Conservation (phyloP, 345 rosid genomes). For the Lepidium didymum region DNA sequence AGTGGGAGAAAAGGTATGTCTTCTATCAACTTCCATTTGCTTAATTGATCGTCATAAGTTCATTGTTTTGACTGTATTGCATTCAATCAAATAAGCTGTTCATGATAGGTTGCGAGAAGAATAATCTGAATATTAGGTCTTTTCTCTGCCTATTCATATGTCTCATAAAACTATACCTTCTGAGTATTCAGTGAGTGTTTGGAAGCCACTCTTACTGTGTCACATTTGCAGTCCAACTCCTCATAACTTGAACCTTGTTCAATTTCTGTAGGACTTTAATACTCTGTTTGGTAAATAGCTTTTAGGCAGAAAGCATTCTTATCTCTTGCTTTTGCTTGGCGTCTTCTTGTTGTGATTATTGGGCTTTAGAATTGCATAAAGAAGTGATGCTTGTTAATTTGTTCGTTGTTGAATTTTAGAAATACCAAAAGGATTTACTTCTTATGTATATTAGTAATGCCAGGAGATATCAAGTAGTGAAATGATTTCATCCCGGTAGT, state of each 20-base stretch:
- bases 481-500: background rate
- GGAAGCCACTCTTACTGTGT: background rate
- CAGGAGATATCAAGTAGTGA: background rate
- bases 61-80: background rate
- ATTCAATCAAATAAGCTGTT: background rate
- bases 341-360: background rate
- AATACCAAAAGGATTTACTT: background rate
- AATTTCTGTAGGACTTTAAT: background rate
- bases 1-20: constrained; percentile 70
- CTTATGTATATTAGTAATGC: background rate
- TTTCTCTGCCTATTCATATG: background rate
- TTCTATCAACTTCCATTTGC: constrained; percentile 13
- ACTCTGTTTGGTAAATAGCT: background rate
- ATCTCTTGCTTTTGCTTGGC: background rate
- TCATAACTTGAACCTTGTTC: background rate
- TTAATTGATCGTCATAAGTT: background rate
- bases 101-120: background rate
- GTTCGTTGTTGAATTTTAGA: background rate
- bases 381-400: background rate
- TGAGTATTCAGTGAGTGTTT: background rate
- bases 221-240: constrained; percentile 1
- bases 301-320: background rate
- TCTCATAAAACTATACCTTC: background rate
- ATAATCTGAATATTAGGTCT: background rate
- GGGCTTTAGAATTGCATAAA: background rate